A percentile compares a stretch with the other conserved stretches of the same genome.
These are phyloP conservation scores for Ailanthus altissimus DNA, from an alignment of 345 rosid species.

Conservation along the genomic window DNA sequence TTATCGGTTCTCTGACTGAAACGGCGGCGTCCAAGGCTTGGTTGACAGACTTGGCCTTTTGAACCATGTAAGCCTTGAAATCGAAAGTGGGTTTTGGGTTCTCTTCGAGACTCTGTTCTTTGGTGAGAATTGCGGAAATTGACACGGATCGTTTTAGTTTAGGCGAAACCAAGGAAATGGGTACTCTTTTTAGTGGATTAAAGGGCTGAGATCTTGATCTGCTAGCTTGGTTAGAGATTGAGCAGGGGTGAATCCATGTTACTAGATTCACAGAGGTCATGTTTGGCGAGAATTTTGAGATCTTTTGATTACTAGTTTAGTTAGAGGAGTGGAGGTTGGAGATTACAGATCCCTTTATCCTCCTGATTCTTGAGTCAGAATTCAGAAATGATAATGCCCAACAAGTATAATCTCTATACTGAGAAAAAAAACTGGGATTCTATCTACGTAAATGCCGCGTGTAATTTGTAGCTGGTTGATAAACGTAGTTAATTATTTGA, in stretches of 20 bases:
- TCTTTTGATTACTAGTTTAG: too few species aligned
- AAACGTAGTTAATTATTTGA: too few species aligned
- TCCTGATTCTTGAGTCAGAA: neutral
- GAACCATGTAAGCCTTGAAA: conserved; percentile 74
- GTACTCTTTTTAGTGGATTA: conserved; percentile 4
- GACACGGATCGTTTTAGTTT: conserved; percentile 30
- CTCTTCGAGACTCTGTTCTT: conserved; percentile 40
- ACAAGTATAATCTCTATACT: neutral
- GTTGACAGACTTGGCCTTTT: conserved; percentile 60
- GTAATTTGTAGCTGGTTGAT: too few species aligned
- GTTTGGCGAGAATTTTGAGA: neutral
- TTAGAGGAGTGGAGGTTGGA: neutral
- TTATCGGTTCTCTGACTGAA: conserved; percentile 60
- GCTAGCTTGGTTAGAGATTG: conserved; percentile 26
- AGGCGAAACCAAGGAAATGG: conserved; percentile 8
- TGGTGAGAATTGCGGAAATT: conserved; percentile 53
- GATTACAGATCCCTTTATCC: neutral
- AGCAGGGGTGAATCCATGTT: conserved; percentile 41
- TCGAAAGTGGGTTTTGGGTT: conserved; percentile 48
- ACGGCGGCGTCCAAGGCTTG: conserved; percentile 70
- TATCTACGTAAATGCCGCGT: too few species aligned
- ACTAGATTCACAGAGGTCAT: conserved; percentile 60
- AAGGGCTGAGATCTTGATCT: conserved; percentile 34
- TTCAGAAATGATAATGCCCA: neutral
- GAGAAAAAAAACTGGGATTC: too few species aligned